Evolutionary conservation across 1,139 yeast species (phyloP).

Genomic region (Wickerhamomyces sp.): DNA sequence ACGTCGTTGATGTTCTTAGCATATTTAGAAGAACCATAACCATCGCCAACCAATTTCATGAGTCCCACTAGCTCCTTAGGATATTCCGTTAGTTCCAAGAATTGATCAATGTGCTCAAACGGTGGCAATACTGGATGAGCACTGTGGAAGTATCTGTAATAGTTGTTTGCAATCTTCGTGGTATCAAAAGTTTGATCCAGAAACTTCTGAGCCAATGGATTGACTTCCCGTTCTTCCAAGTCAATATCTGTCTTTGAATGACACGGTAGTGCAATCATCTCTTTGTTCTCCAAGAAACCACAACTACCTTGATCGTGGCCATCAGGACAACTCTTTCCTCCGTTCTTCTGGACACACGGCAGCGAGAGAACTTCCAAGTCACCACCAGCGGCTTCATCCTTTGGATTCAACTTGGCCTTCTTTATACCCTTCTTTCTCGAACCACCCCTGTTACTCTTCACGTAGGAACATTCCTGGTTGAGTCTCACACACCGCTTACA

Average conservation of each 20-base stretch:
- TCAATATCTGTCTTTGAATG: constrained; percentile 3
- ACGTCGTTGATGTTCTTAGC: constrained; percentile 31
- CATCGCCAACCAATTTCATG: constrained; percentile 43
- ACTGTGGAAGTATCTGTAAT: constrained; percentile 34
- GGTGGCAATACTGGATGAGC: constrained; percentile 44
- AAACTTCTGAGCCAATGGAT: constrained; percentile 2
- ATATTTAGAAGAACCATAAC: constrained; percentile 31
- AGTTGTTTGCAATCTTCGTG: constrained; percentile 29
- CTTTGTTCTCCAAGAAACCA: constrained; percentile 12
- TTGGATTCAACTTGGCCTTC: constrained; percentile 8
- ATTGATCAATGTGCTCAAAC: constrained; percentile 28
- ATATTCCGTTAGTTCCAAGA: constrained; percentile 28
- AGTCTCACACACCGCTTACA: constrained; percentile 36
- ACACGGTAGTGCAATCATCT: constrained; percentile 10
- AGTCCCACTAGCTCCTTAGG: constrained; percentile 37
- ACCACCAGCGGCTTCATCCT: background rate
- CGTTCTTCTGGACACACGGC: constrained; percentile 16
- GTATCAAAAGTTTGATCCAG: constrained; percentile 20
- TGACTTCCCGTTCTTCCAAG: constrained; percentile 4
- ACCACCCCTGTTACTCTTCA: constrained; percentile 47
- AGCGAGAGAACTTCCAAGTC: constrained; percentile 1
- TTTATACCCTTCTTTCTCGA: constrained; percentile 42
- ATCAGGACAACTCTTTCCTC: constrained; percentile 18
- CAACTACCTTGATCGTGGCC: constrained; percentile 19
- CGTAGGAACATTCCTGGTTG: constrained; percentile 36